These are phyloP conservation scores for Septoria petroselini DNA, from an alignment of 2,329 filamentous ascomycete species.

Conservation along the genomic window DNA sequence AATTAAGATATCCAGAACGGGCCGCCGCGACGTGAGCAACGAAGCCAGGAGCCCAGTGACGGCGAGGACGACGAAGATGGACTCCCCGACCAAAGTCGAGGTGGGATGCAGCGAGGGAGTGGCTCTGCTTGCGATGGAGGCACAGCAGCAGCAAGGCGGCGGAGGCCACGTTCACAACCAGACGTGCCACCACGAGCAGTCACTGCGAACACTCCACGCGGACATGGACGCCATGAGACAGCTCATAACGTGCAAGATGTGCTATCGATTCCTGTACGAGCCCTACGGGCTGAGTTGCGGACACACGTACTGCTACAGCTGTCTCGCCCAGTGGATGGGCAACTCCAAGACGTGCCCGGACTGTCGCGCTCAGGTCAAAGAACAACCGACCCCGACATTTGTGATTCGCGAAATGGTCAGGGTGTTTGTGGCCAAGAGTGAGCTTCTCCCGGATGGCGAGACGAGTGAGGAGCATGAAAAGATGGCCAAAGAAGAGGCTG, in stretches of 20 bases:
- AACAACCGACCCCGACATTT: constrained; percentile 63
- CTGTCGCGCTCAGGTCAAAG: constrained; percentile 58
- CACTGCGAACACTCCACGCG: constrained; percentile 32
- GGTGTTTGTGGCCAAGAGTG: constrained; percentile 58
- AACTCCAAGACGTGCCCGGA: constrained; percentile 66
- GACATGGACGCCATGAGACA: constrained; percentile 61
- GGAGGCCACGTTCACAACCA: neutral
- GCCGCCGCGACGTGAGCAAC: constrained; percentile 17
- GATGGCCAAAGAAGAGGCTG: constrained; percentile 58
- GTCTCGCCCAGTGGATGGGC: constrained; percentile 49
- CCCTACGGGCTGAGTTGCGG: constrained; percentile 66
- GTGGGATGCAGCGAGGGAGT: constrained; percentile 8
- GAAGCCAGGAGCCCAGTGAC: constrained; percentile 13
- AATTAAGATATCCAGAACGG: constrained; percentile 26
- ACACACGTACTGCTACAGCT: constrained; percentile 69
- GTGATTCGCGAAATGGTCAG: constrained; percentile 63
- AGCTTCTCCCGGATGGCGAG: constrained; percentile 62
- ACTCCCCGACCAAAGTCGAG: constrained; percentile 13
- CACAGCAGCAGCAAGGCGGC: neutral
- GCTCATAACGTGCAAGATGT: constrained; percentile 65
- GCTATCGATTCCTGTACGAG: constrained; percentile 65
- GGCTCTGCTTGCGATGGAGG: neutral
- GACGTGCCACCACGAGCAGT: constrained; percentile 28
- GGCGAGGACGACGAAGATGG: constrained; percentile 10
- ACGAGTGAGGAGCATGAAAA: constrained; percentile 59